Conservation (phyloP, 179 eudicot species). For the Beta macrorhiza region DNA sequence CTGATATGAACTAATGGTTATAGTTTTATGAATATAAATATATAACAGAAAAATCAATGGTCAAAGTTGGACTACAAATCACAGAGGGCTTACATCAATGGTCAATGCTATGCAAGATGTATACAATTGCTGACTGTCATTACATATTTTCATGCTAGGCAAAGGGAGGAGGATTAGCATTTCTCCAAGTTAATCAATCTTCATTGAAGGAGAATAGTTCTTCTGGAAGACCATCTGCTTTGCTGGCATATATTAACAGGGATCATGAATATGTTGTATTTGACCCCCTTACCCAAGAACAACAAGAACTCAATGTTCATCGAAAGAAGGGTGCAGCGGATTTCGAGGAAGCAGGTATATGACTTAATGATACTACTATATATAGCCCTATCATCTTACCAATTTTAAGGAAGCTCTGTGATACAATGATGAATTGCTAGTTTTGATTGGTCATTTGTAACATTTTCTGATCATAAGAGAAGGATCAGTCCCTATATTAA, state of each 20-base stretch:
- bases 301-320: conserved; percentile 30
- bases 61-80: neutral
- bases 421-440: neutral
- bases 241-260: conserved; percentile 61
- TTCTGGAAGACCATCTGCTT: conserved; percentile 35
- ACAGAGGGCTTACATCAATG: neutral
- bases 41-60: neutral
- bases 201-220: conserved; percentile 37
- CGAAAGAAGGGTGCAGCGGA: conserved; percentile 26
- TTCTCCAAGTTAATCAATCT: conserved; percentile 42
- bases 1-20: too few relatives aligned
- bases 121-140: neutral
- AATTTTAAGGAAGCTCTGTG: neutral
- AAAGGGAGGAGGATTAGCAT: conserved; percentile 66
- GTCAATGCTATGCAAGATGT: neutral
- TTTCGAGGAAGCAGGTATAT: conserved; percentile 59
- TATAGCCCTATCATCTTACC: neutral
- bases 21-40: neutral
- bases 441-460: neutral
- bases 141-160: conserved; percentile 43
- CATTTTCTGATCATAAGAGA: neutral
- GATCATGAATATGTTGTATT: conserved; percentile 74
- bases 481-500: neutral
- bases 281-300: conserved; percentile 53
- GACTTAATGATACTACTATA: neutral